A percentile compares a stretch with the other conserved stretches of the same genome.
Evolutionary conservation across 495 filamentous ascomycete genomes (phyloP).

Genomic region (Collariella sp.): DNA sequence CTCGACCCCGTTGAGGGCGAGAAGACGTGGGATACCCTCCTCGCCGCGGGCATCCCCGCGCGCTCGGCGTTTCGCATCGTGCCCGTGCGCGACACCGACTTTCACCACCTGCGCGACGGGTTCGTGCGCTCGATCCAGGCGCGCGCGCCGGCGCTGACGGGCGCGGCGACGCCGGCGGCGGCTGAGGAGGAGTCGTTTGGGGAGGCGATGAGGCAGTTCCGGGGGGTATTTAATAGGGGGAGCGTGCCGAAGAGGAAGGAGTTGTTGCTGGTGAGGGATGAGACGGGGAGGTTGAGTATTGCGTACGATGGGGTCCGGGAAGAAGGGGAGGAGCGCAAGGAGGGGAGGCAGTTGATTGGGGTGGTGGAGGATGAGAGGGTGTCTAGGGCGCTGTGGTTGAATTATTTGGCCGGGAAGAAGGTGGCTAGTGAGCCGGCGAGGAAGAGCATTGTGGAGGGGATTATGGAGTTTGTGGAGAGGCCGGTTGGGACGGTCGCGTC

Average conservation of each 20-base stretch:
- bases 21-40: constrained; percentile 61
- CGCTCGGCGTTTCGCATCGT: constrained; percentile 70
- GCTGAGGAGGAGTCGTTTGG: constrained; percentile 43
- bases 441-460: constrained; percentile 73
- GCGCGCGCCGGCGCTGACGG: constrained; percentile 40
- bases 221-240: constrained; percentile 63
- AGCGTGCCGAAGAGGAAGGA: constrained; percentile 67
- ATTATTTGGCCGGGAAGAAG: constrained; percentile 78
- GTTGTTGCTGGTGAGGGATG: constrained; percentile 62
- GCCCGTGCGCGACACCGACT: constrained; percentile 82
- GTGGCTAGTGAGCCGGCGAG: constrained; percentile 79
- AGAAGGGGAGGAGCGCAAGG: constrained; percentile 28
- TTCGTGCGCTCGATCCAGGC: constrained; percentile 77
- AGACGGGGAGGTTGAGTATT: constrained; percentile 55
- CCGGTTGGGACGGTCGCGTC: constrained; percentile 79
- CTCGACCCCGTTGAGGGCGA: constrained; percentile 61
- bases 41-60: constrained; percentile 51
- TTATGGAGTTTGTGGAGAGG: constrained; percentile 80
- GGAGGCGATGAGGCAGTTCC: constrained; percentile 62
- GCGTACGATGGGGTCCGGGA: constrained; percentile 54
- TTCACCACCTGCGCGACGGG: constrained; percentile 81
- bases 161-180: constrained; percentile 45
- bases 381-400: constrained; percentile 74
- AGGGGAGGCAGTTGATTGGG: constrained; percentile 48
- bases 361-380: constrained; percentile 69